These are phyloP conservation scores for Megacollybia marginata DNA, from an alignment of 768 basidiomycete species.

Conservation along the genomic window DNA sequence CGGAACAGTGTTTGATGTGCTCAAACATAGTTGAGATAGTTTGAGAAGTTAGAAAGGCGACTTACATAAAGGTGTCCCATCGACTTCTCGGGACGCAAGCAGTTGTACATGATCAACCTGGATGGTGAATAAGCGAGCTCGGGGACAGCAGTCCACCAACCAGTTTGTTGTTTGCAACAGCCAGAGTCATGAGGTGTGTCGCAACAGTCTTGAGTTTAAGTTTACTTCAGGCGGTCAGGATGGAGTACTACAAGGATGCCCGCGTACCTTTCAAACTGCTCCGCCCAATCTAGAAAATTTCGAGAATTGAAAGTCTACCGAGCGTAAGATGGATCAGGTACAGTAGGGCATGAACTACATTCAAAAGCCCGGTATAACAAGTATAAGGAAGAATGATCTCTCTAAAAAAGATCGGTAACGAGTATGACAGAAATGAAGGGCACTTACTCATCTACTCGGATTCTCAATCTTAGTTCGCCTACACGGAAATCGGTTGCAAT, in stretches of 20 bases:
- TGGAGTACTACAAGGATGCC: no score
- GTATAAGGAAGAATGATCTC: conserved; percentile 72
- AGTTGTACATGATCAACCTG: conserved; percentile 57
- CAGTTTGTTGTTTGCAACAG: conserved; percentile 57
- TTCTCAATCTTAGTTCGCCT: conserved; percentile 69
- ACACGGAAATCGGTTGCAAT: conserved; percentile 48
- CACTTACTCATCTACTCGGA: conserved; percentile 70
- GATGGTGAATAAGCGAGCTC: no score
- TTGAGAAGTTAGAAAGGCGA: conserved; percentile 3
- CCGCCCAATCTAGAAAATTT: conserved; percentile 70
- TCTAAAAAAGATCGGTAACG: conserved; percentile 27
- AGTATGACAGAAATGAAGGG: not conserved
- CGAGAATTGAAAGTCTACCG: conserved; percentile 46
- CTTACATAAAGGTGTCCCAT: conserved; percentile 59
- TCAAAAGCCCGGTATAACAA: conserved; percentile 53
- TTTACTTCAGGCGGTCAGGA: conserved; percentile 21
- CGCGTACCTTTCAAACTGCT: conserved; percentile 42
- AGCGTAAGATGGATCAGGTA: conserved; percentile 6
- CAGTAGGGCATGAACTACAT: conserved; percentile 30
- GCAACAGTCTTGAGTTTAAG: conserved; percentile 60
- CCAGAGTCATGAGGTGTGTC: conserved; percentile 57
- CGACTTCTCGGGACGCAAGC: conserved; percentile 64
- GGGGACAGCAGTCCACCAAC: conserved; percentile 1
- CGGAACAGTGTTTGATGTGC: conserved; percentile 73
- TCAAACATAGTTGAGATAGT: conserved; percentile 17